Percentiles rank a stretch among this genome's conserved stretches.
phyloP scores from a whole-genome alignment of 495 filamentous ascomycete species.

The Hypomontagnella submonticulosa region DNA sequence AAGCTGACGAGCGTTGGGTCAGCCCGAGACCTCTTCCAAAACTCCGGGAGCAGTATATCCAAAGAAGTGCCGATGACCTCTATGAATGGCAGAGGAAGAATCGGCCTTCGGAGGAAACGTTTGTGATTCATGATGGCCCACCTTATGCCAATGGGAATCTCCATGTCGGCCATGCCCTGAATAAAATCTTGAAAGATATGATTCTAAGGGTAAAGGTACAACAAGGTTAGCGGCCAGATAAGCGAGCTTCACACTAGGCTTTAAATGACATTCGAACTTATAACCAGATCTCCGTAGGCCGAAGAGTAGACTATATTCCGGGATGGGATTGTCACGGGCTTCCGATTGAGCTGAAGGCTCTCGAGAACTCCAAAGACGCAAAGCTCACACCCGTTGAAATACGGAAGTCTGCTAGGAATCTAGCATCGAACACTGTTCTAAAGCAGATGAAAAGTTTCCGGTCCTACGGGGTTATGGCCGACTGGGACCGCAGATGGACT shows the following conservation, averaged over 20 bases:
- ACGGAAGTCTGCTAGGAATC: conserved; percentile 74
- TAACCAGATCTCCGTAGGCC: conserved; percentile 49
- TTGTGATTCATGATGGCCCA: conserved; percentile 93
- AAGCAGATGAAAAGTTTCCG: conserved; percentile 85
- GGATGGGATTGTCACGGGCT: conserved; percentile 99
- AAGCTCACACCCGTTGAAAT: conserved; percentile 59
- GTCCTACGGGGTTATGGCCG: conserved; percentile 89
- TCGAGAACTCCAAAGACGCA: conserved; percentile 63
- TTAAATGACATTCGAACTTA: conserved; percentile 23
- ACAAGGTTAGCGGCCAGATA: conserved; percentile 60
- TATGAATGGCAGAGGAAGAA: conserved; percentile 83
- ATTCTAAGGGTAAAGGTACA: conserved; percentile 83
- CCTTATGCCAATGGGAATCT: conserved; percentile 96
- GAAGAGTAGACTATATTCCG: conserved; percentile 84
- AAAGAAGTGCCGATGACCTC: conserved; percentile 84
- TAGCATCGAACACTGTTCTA: conserved; percentile 79
- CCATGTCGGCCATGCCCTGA: conserved; percentile 96
- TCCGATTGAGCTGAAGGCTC: conserved; percentile 97
- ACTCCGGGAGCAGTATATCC: conserved; percentile 69
- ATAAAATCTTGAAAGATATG: conserved; percentile 97
- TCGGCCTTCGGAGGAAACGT: conserved; percentile 67
- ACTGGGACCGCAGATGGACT: conserved; percentile 91
- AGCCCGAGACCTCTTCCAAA: conserved; percentile 61
- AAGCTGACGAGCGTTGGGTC: conserved; percentile 35
- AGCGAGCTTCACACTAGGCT: neutral